A percentile compares a stretch with the other conserved stretches of the same genome.
Evolutionary conservation across 805 yeast genomes (phyloP).

Genomic region (Lipomyces mesembrius): DNA sequence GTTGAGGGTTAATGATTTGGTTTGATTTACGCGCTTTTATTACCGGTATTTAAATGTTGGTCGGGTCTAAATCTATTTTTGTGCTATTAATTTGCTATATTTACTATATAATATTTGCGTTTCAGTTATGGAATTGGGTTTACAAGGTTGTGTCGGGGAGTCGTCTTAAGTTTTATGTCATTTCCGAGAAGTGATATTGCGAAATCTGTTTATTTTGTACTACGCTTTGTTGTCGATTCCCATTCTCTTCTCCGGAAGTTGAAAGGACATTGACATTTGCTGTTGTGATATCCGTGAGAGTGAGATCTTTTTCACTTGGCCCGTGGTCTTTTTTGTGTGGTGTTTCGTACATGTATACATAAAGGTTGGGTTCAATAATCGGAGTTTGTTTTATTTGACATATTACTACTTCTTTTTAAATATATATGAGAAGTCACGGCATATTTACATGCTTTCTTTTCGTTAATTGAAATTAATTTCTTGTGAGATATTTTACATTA

Average conservation of each 20-base stretch:
- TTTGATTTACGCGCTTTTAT: slow-evolving; percentile 4
- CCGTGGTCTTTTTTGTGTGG: slow-evolving; percentile 6
- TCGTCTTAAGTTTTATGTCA: slow-evolving; percentile 7
- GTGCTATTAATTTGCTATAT: slow-evolving; percentile 10
- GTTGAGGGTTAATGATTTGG: slow-evolving; percentile 16
- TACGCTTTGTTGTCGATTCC: background rate
- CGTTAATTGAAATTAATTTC: background rate
- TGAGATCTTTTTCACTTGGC: background rate
- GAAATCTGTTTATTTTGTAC: background rate
- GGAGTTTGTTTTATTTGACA: background rate
- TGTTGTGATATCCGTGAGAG: background rate
- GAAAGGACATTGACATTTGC: background rate
- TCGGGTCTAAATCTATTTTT: slow-evolving; percentile 11
- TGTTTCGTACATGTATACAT: background rate
- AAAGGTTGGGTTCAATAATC: background rate
- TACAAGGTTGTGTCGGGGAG: background rate
- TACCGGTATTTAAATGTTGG: slow-evolving; percentile 11
- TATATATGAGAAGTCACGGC: background rate
- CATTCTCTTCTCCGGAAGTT: background rate
- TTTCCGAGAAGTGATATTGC: slow-evolving; percentile 1
- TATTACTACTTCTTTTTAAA: background rate
- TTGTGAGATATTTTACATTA: background rate
- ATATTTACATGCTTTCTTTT: background rate
- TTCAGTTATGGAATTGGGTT: slow-evolving; percentile 13
- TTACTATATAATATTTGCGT: slow-evolving; percentile 4